phyloP scores from a whole-genome alignment of 2,329 filamentous ascomycete genomes.

The Botrytis fabae region DNA sequence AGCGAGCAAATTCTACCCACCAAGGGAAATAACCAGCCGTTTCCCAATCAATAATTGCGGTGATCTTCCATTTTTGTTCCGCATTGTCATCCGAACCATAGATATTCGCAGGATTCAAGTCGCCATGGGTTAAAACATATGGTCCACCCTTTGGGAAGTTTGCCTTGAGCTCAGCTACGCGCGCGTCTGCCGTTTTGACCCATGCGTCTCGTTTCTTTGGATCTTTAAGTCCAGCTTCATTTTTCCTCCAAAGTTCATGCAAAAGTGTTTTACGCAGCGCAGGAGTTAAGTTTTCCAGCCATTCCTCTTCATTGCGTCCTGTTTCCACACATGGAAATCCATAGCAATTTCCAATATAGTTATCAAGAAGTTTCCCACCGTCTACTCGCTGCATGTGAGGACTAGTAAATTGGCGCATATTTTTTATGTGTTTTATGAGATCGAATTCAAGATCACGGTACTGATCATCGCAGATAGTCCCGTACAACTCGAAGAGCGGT shows the following conservation, averaged over 20 bases:
- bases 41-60: conserved; percentile 9
- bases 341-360: not conserved
- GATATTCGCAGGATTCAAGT: not conserved
- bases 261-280: not conserved
- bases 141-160: conserved; percentile 5
- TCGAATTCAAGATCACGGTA: rapidly evolving
- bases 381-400: not conserved
- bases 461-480: not conserved
- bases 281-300: conserved; percentile 10
- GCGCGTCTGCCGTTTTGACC: not conserved
- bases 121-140: conserved; percentile 6
- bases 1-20: not conserved
- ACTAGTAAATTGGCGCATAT: not conserved
- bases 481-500: rapidly evolving
- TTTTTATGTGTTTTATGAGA: rapidly evolving
- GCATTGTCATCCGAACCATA: not conserved
- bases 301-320: conserved; percentile 15
- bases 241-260: rapidly evolving
- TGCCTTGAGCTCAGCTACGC: not conserved
- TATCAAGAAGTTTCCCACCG: not conserved
- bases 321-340: not conserved
- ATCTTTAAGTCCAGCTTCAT: not conserved
- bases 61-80: conserved; percentile 3
- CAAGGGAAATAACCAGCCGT: not conserved
- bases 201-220: not conserved